Evolutionary conservation across 2,329 filamentous ascomycete species (phyloP), one percentile per base, ranked within the genome.

Genomic region (Didymella glomerata): DNA sequence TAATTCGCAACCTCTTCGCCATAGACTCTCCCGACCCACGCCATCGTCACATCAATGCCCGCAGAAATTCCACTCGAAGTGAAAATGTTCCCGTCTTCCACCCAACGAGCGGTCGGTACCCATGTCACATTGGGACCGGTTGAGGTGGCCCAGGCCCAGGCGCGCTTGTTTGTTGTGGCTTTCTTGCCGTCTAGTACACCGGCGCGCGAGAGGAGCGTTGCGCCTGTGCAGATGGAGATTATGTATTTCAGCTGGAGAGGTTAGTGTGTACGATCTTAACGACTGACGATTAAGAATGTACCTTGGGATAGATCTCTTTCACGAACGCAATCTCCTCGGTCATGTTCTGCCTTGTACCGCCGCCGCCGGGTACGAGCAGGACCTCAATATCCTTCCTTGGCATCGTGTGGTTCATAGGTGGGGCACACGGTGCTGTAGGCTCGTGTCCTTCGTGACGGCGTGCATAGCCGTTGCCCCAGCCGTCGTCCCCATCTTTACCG

Each of bases 191-290:
- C 82, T 13, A 91, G 73, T 2, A 90, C 72, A 0, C 88, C 88
- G 0, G 87, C 78, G 40, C 79, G 77, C 0, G 88, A 86, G 0
- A 84, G 82, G 5, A 89, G 71, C 1, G 82, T 82, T 0, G 86
- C 79, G 0, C 88, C 89, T 0, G 87, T 91, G 74, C 89, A 91
- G 14, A 91, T 81, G 0, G 86, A 88, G 48, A 91, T 79, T 36
- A 90, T 72, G 61, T 86, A 84, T 60, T 84, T 72, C 42, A 70
- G 61, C 56, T 61, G 32, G 18, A 20, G 46, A 10, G 14, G 40
- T 53, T 36, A 57, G 48, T 25, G 10, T 25, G 16, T 22, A 14
- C 4, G 30, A 30, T 13, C 7, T 30, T 30, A 10, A 4, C 2
- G 11, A 30, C 9, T 30, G 28, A 14, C 4, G 28, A 3, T 14